phyloP scores from a whole-genome alignment of 2,329 filamentous ascomycete species.

The Chaetomium strumarium region DNA sequence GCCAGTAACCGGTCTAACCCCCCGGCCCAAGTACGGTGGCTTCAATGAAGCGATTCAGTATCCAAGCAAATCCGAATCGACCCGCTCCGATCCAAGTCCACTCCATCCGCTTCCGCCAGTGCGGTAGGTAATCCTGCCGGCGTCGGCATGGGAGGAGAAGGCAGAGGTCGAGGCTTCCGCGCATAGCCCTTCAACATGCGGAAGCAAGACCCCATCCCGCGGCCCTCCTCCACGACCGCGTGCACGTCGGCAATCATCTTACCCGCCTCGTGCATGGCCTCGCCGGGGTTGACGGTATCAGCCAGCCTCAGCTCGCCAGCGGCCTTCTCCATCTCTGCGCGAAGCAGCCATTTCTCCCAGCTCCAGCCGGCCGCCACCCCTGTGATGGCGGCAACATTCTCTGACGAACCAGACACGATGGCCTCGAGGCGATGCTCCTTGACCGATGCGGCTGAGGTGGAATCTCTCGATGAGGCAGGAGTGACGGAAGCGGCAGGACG shows the following conservation, averaged over 20 bases:
- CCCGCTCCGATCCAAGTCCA: conserved; percentile 16
- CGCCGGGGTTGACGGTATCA: conserved; percentile 46
- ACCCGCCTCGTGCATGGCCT: conserved; percentile 49
- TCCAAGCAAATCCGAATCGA: conserved; percentile 21
- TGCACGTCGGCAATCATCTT: conserved; percentile 56
- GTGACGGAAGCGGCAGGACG: conserved; percentile 22
- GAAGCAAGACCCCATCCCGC: conserved; percentile 53
- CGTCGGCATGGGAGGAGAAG: conserved; percentile 11
- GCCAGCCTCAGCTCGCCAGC: conserved; percentile 58
- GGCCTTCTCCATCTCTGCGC: conserved; percentile 74
- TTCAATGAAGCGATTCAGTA: conserved; percentile 12
- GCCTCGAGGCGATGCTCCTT: conserved; percentile 54
- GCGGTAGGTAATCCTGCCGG: not conserved
- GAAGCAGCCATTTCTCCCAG: conserved; percentile 95
- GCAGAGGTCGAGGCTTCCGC: conserved; percentile 57
- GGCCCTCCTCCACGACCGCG: conserved; percentile 58
- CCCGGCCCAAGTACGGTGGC: not conserved
- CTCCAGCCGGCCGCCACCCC: conserved; percentile 81
- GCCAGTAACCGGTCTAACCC: not conserved
- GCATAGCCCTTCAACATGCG: conserved; percentile 59
- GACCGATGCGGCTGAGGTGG: conserved; percentile 31
- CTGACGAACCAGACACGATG: conserved; percentile 60
- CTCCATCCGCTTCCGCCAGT: too few relatives aligned
- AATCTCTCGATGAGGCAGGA: conserved; percentile 7
- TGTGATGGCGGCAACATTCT: conserved; percentile 66